A percentile compares a stretch with the other conserved stretches of the same genome.
Evolutionary conservation across 352 stramenopile genomes (phyloP).

Genomic region (Thraustochytrium sp.): DNA sequence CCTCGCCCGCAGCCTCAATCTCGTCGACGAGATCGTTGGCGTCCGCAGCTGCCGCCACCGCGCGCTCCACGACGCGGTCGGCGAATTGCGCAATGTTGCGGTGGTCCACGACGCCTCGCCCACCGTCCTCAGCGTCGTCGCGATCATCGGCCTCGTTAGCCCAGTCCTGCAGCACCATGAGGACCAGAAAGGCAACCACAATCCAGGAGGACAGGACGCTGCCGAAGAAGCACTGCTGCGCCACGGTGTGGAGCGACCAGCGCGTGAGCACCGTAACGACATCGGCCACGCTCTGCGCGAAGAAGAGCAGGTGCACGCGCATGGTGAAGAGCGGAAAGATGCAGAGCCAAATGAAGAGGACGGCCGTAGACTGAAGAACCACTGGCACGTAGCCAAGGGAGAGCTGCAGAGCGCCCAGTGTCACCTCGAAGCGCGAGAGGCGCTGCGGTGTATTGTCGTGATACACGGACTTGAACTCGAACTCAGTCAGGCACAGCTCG

Average conservation of each 20-base stretch:
- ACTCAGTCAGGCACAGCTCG: slow-evolving; percentile 79
- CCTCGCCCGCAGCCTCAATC: slow-evolving; percentile 16
- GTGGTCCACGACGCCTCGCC: neutral
- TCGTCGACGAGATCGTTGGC: slow-evolving; percentile 31
- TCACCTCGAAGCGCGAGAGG: slow-evolving; percentile 69
- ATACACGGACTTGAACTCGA: slow-evolving; percentile 82
- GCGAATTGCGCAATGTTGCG: slow-evolving; percentile 30
- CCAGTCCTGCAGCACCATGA: slow-evolving; percentile 87
- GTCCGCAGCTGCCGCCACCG: slow-evolving; percentile 22
- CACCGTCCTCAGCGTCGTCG: neutral
- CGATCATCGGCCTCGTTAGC: slow-evolving; percentile 59
- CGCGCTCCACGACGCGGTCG: slow-evolving; percentile 16
- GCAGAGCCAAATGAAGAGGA: slow-evolving; percentile 72
- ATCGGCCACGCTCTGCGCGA: slow-evolving; percentile 79
- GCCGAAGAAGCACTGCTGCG: slow-evolving; percentile 67
- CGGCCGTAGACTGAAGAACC: slow-evolving; percentile 60
- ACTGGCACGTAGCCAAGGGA: slow-evolving; percentile 72
- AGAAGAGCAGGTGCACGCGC: slow-evolving; percentile 63
- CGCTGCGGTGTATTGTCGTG: slow-evolving; percentile 66
- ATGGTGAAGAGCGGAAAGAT: slow-evolving; percentile 80
- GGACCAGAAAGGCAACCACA: slow-evolving; percentile 80
- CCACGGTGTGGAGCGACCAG: slow-evolving; percentile 59
- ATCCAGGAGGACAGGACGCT: slow-evolving; percentile 76
- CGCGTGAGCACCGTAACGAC: slow-evolving; percentile 74
- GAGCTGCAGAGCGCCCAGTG: slow-evolving; percentile 63